Base-by-base conservation (phyloP, 202 grass and related monocot species). In the Panicum virgatum region DNA sequence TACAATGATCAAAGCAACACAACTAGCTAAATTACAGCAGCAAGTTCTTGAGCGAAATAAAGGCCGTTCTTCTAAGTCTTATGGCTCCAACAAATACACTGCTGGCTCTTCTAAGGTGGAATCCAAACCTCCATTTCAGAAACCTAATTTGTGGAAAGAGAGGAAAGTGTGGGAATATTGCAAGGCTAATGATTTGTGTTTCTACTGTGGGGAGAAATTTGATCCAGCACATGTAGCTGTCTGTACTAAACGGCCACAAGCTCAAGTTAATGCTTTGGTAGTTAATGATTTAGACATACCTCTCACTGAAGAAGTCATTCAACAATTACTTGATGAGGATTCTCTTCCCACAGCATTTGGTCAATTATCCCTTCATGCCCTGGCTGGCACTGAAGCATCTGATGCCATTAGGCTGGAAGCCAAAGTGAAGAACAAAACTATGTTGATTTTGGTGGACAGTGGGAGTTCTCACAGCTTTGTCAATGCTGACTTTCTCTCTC, bases 261-360 rank as follows among this genome's bases (percentile, higher is more conserved):
- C 30, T 0, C 61, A 64, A 0, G 0, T 64, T 0, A 18, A 64
- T 64, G 30, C 30, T 0, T 0, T 64, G 3, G 30, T 4, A 0
- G 0, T 36, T 0, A 64, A 64, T 20, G 16, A 64, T 1, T 1
- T 64, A 16, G 61, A 64, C 0, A 8, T 3, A 0, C 0, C 3
- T 0, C 0, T 64, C 0, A 3, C 2, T 18, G 30, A 64, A 0
- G 61, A 64, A 0, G 2, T 20, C 0, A 0, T 64, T 0, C 9
- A 18, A 1, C 15, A 64, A 1, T 1, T 37, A 1, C 30, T 15
- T 0, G 1, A 19, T 0, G 61, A 64, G 0, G 30, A 63, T 1
- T 0, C 16, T 0, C 0, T 37, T 0, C 0, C 15, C 0, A 6
- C 9, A 0, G 14, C 37, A 1, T 64, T 64, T 0, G 3, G 30